Base-by-base conservation (phyloP, 2,329 filamentous ascomycete genomes). In the Ceratocystis variospora region DNA sequence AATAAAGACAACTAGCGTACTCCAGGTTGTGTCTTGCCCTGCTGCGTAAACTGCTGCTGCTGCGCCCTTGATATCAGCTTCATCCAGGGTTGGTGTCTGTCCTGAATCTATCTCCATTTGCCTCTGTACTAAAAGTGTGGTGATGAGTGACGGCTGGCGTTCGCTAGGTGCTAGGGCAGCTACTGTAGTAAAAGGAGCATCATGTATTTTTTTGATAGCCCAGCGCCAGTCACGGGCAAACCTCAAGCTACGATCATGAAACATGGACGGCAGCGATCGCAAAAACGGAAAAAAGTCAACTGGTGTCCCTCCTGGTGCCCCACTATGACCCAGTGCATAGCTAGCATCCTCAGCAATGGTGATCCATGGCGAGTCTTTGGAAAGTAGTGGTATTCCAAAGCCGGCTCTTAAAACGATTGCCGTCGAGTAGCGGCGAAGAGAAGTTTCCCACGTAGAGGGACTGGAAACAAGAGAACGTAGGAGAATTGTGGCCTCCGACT, bases 21-120 rank as follows among this genome's bases (percentile, higher is more conserved):
- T 73, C 76, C 74, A 70, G 68, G 77, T 76, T 0, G 77, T 78
- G 68, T 78, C 77, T 0, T 78, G 76, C 0, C 77, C 77, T 0
- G 77, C 77, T 0, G 77, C 79, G 33, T 80, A 80, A 0, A 79
- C 75, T 1, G 76, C 76, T 1, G 78, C 79, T 0, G 77, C 76
- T 0, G 76, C 73, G 50, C 79, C 79, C 0, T 77, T 77, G 37
- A 77, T 72, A 55, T 81, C 79, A 0, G 78, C 68, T 45, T 77
- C 75, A 0, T 73, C 73, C 72, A 79, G 80, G 0, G 74, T 70
- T 0, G 73, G 75, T 1, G 76, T 72, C 1, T 67, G 70, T 0
- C 77, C 76, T 3, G 67, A 70, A 0, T 69, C 62, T 2, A 74
- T 68, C 62, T 75, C 76, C 1, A 73, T 72, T 1, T 74, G 73